These are phyloP conservation scores for Tricholoma terreum DNA, from an alignment of 768 basidiomycete genomes.

Conservation along the genomic window DNA sequence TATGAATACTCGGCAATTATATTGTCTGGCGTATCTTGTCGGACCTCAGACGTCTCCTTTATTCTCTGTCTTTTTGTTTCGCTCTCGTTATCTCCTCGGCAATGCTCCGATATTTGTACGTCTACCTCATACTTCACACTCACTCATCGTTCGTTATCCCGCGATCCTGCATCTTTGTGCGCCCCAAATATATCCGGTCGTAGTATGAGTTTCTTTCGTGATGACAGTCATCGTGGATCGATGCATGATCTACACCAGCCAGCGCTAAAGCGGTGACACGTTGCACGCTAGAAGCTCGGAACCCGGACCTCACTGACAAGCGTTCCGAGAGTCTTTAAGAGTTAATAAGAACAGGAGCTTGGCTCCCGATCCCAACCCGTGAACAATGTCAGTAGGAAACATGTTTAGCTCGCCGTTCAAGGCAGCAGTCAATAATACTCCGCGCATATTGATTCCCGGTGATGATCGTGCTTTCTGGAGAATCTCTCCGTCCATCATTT, in stretches of 20 bases:
- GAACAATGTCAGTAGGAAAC: not conserved
- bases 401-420: not conserved
- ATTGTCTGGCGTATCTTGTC: conserved; percentile 5
- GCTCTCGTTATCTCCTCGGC: conserved; percentile 13
- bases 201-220: not conserved
- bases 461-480: conserved; percentile 14
- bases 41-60: conserved; percentile 8
- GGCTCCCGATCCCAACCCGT: conserved; percentile 5
- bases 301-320: not conserved
- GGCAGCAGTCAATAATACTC: conserved; percentile 5
- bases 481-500: conserved; percentile 13
- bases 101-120: conserved; percentile 19
- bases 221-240: conserved; percentile 4
- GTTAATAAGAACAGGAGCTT: conserved; percentile 1
- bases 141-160: conserved; percentile 5
- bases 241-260: no score
- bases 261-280: not conserved
- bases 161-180: not conserved
- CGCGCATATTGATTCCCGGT: conserved; percentile 10
- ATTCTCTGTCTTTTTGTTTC: conserved; percentile 5
- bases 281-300: conserved; percentile 2
- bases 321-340: not conserved
- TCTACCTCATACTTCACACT: conserved; percentile 9
- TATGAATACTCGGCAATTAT: conserved; percentile 27
- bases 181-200: conserved; percentile 1